These are phyloP conservation scores for Aspergillus arachidicola DNA, from an alignment of 2,329 filamentous ascomycete species.

Conservation along the genomic window DNA sequence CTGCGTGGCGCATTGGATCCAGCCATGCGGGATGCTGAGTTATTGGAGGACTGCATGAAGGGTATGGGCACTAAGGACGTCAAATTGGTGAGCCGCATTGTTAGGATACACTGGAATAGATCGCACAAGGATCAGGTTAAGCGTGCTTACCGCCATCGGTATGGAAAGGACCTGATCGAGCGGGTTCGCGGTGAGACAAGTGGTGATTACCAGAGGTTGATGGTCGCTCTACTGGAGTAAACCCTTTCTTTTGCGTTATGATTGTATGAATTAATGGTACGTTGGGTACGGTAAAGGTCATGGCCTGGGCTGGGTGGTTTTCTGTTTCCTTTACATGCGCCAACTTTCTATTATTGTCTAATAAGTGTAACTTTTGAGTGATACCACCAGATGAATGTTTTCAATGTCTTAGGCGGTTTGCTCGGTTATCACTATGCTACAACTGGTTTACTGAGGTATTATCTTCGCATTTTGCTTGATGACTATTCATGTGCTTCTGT, in stretches of 20 bases:
- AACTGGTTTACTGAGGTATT: neutral
- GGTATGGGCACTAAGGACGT: constrained; percentile 86
- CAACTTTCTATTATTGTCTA: neutral
- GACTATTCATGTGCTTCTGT: neutral
- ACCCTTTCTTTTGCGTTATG: neutral
- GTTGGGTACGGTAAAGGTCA: neutral
- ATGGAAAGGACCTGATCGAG: constrained; percentile 65
- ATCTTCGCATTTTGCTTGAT: neutral
- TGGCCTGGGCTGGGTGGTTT: neutral
- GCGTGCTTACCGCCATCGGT: constrained; percentile 73
- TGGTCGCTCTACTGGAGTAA: constrained; percentile 66
- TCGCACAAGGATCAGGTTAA: constrained; percentile 75
- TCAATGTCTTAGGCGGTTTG: neutral
- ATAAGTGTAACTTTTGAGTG: neutral
- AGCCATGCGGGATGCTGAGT: constrained; percentile 77
- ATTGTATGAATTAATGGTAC: constrained; percentile 4
- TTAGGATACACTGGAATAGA: constrained; percentile 82
- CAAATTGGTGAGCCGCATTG: constrained; percentile 73
- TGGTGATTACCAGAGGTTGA: constrained; percentile 75
- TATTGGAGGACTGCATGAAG: constrained; percentile 85
- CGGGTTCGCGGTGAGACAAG: constrained; percentile 82
- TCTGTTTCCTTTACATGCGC: neutral
- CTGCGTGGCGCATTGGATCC: constrained; percentile 76
- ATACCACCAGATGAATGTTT: neutral
- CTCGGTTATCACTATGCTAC: neutral